phyloP scores from a whole-genome alignment of 225 moss, liverwort and hornwort genomes.

The Pseudoscleropodium purum region DNA sequence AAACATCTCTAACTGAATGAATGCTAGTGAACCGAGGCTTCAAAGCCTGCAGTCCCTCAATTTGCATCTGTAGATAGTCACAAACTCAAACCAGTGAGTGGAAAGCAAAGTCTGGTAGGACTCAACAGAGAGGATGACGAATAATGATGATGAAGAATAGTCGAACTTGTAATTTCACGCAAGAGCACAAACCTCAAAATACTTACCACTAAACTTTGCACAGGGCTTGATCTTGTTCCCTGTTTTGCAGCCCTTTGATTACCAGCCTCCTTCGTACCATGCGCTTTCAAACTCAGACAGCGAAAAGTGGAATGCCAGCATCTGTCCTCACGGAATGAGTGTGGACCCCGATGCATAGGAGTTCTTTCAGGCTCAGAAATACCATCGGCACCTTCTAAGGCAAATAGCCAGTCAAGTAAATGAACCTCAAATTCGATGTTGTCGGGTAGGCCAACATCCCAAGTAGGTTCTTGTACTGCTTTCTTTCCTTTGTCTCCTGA shows the following conservation, averaged over 20 bases:
- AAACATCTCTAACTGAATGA: slow-evolving; percentile 6
- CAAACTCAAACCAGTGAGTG: not conserved
- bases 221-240: slow-evolving; percentile 45
- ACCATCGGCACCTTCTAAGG: slow-evolving; percentile 74
- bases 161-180: not conserved
- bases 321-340: slow-evolving; percentile 57
- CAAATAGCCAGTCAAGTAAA: slow-evolving; percentile 97
- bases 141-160: not conserved
- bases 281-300: slow-evolving; percentile 69
- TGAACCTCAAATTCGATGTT: slow-evolving; percentile 87
- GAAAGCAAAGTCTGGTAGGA: not conserved
- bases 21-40: slow-evolving; percentile 50
- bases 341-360: slow-evolving; percentile 3
- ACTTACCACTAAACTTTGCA: slow-evolving; percentile 81
- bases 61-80: slow-evolving; percentile 52
- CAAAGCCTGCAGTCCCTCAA: slow-evolving; percentile 91
- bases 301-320: slow-evolving; percentile 99
- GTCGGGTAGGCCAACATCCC: slow-evolving; percentile 85
- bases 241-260: slow-evolving; percentile 12
- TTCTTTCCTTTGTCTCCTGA: slow-evolving; percentile 20
- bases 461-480: slow-evolving; percentile 39
- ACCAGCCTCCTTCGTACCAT: slow-evolving; percentile 48
- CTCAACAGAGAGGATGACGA: not conserved
- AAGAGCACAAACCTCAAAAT: not conserved
- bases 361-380: slow-evolving; percentile 28